These are phyloP conservation scores for Lepidium aucheri DNA, from an alignment of 345 rosid genomes.

Conservation along the genomic window DNA sequence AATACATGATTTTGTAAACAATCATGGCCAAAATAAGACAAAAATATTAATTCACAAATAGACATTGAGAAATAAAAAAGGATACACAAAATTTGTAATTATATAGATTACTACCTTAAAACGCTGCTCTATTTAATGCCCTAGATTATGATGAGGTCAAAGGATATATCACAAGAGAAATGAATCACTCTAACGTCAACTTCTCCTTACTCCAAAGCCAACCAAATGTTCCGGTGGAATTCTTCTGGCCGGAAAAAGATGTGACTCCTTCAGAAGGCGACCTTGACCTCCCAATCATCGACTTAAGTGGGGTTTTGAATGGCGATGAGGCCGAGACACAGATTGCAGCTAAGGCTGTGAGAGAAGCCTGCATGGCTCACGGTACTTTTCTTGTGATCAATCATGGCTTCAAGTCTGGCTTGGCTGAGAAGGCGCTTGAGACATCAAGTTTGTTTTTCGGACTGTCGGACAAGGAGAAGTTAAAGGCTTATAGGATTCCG, in stretches of 20 bases:
- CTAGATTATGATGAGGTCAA: not conserved
- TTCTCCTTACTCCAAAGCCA: constrained; percentile 23
- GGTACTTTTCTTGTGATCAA: constrained; percentile 64
- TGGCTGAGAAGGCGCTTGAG: constrained; percentile 30
- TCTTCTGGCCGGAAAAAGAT: constrained; percentile 41
- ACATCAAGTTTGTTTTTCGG: constrained; percentile 31
- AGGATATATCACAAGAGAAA: not conserved
- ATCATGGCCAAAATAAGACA: not conserved
- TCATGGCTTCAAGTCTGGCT: constrained; percentile 39
- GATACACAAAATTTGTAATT: not conserved
- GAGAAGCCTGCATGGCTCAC: constrained; percentile 44
- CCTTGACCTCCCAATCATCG: constrained; percentile 38
- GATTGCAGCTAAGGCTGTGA: constrained; percentile 24
- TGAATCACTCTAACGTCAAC: constrained; percentile 8
- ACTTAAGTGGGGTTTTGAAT: constrained; percentile 36
- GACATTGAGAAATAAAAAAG: not conserved
- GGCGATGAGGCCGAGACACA: constrained; percentile 32
- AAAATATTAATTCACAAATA: not conserved
- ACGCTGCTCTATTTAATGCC: not conserved
- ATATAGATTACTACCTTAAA: not conserved
- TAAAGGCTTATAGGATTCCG: constrained; percentile 16
- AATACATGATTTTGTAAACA: not conserved
- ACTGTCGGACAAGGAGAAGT: constrained; percentile 25
- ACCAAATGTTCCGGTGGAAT: constrained; percentile 24
- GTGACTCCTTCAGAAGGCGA: constrained; percentile 24